A percentile compares a stretch with the other conserved stretches of the same genome.
Conservation (phyloP, 2,329 filamentous ascomycete genomes). For the Diplodia intermedia region DNA sequence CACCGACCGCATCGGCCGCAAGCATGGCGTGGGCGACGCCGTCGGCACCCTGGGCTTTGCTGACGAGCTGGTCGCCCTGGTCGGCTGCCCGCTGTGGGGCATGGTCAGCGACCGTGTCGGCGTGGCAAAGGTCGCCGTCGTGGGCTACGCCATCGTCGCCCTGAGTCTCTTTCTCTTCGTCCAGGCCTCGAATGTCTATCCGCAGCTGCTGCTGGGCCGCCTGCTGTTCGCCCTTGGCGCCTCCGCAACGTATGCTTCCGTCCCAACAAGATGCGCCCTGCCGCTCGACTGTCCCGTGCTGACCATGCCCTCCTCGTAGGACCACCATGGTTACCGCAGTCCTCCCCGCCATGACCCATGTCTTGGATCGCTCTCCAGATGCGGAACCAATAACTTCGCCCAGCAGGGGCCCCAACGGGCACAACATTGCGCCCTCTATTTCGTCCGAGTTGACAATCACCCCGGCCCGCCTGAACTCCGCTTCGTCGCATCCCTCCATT, state of each 20-base stretch:
- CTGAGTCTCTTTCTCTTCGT: slow-evolving; percentile 80
- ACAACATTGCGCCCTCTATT: slow-evolving; percentile 70
- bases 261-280: background rate
- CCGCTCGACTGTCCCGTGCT: background rate
- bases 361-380: slow-evolving; percentile 37
- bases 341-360: slow-evolving; percentile 71
- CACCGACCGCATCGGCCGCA: slow-evolving; percentile 79
- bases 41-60: slow-evolving; percentile 86
- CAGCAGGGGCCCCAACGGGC: slow-evolving; percentile 46
- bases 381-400: slow-evolving; percentile 40
- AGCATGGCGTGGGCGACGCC: slow-evolving; percentile 75
- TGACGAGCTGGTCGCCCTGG: slow-evolving; percentile 80
- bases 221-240: slow-evolving; percentile 89
- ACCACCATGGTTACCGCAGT: slow-evolving; percentile 97
- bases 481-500: slow-evolving; percentile 22
- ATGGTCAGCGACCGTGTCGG: slow-evolving; percentile 78
- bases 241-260: slow-evolving; percentile 71
- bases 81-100: slow-evolving; percentile 83
- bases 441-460: slow-evolving; percentile 80
- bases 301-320: slow-evolving; percentile 41
- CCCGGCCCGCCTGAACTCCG: slow-evolving; percentile 59
- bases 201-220: slow-evolving; percentile 82
- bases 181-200: slow-evolving; percentile 85
- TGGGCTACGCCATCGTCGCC: slow-evolving; percentile 84
- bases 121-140: slow-evolving; percentile 68